phyloP scores from a whole-genome alignment of 345 rosid genomes.

The Durio zibethinus region DNA sequence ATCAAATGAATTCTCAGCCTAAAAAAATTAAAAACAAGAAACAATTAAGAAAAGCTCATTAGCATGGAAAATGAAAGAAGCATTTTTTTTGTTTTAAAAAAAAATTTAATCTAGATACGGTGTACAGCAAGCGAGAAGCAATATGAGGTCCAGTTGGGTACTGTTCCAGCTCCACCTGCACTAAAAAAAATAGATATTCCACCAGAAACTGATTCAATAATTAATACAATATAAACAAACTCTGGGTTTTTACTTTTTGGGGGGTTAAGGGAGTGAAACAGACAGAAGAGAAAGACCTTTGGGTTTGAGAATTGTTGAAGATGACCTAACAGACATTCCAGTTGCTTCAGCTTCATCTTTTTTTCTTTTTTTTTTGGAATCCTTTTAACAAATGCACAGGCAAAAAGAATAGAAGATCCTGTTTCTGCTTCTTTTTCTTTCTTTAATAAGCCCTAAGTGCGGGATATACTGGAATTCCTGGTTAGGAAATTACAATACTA shows the following conservation, averaged over 20 bases:
- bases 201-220: neutral
- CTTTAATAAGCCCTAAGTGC: neutral
- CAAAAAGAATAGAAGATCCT: neutral
- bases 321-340: slow-evolving; percentile 74
- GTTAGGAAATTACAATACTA: neutral
- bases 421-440: neutral
- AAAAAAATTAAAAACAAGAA: neutral
- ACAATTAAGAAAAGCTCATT: slow-evolving; percentile 7
- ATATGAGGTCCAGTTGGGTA: slow-evolving; percentile 96
- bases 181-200: neutral
- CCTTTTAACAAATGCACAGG: neutral
- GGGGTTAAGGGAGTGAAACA: neutral
- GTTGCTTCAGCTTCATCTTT: slow-evolving; percentile 81
- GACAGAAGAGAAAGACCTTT: slow-evolving; percentile 40
- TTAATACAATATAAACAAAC: neutral
- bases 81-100: neutral
- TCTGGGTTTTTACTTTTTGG: neutral
- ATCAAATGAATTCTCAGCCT: slow-evolving; percentile 92
- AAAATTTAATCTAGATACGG: slow-evolving; percentile 36
- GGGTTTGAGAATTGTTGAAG: slow-evolving; percentile 74
- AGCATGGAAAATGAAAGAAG: neutral
- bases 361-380: neutral
- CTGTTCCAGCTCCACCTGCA: slow-evolving; percentile 90
- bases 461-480: neutral
- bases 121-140: slow-evolving; percentile 92